These are phyloP conservation scores for Cystobasidiaceae sp. DNA, from an alignment of 1,284 basidiomycete genomes.

Conservation along the genomic window DNA sequence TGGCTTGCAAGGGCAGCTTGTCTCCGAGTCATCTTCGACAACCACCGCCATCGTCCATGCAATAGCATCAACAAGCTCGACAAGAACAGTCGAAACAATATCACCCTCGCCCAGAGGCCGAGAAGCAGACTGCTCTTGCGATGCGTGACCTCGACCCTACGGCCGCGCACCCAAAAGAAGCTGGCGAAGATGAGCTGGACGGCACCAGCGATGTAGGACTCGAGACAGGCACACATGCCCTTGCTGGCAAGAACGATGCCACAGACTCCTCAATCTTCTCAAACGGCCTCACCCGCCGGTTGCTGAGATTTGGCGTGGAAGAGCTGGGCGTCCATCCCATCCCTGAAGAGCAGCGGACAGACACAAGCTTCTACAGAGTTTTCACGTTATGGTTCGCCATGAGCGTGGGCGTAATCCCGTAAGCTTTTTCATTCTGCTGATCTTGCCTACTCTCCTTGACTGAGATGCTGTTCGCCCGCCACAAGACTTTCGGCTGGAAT, in stretches of 20 bases:
- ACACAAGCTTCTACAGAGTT: conserved; percentile 16
- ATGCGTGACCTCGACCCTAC: too few relatives aligned
- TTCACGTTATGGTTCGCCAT: conserved; percentile 12
- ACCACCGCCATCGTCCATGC: too few relatives aligned
- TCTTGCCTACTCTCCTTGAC: background rate
- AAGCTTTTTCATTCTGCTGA: background rate
- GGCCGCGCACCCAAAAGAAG: too few relatives aligned
- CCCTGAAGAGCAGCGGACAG: conserved; percentile 11
- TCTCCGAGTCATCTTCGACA: too few relatives aligned
- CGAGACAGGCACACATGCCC: conserved; percentile 2
- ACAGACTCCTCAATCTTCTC: background rate
- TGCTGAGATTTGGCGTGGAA: conserved; percentile 22
- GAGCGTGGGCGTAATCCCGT: conserved; percentile 22
- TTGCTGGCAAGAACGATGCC: background rate
- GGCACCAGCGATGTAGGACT: background rate
- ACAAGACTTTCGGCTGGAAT: conserved; percentile 16
- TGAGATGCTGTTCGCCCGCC: background rate
- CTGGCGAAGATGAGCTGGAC: background rate
- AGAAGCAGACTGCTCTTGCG: too few relatives aligned
- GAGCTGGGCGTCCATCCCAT: conserved; percentile 28
- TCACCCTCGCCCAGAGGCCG: too few relatives aligned
- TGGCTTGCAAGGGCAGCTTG: too few relatives aligned
- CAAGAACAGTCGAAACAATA: too few relatives aligned
- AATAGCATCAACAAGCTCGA: too few relatives aligned
- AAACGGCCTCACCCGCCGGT: conserved; percentile 7